phyloP scores from a whole-genome alignment of 768 basidiomycete species.

The Suillus decipiens region DNA sequence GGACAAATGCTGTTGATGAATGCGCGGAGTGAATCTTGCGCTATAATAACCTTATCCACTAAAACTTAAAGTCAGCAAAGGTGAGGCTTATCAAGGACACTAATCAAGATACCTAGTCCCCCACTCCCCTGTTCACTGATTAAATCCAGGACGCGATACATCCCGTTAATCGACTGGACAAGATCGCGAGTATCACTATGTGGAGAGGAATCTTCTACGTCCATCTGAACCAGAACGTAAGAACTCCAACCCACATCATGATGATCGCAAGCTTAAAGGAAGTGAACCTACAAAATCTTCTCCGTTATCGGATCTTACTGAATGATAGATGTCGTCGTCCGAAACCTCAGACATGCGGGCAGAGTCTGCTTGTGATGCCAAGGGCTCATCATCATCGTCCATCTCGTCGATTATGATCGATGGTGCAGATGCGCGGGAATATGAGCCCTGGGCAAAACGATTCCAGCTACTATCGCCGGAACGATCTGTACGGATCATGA shows the following conservation, averaged over 20 bases:
- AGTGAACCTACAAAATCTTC: slow-evolving; percentile 1
- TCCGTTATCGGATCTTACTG: not conserved
- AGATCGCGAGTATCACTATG: slow-evolving; percentile 25
- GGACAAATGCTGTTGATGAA: slow-evolving; percentile 53
- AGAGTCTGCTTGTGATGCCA: not conserved
- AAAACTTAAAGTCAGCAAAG: not conserved
- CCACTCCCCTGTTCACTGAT: slow-evolving; percentile 52
- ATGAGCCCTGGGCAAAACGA: slow-evolving; percentile 8
- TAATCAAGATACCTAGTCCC: slow-evolving; percentile 46
- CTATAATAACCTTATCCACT: slow-evolving; percentile 68
- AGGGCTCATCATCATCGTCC: slow-evolving; percentile 9
- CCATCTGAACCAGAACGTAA: slow-evolving; percentile 21
- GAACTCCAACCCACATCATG: slow-evolving; percentile 5
- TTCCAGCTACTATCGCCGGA: not conserved
- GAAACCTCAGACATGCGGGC: not conserved
- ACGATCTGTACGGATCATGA: slow-evolving; percentile 1
- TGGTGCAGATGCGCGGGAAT: slow-evolving; percentile 2
- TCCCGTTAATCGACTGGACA: slow-evolving; percentile 39
- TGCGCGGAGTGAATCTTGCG: slow-evolving; percentile 47
- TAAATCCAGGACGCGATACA: slow-evolving; percentile 56
- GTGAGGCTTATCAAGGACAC: too few species aligned
- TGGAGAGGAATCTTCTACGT: slow-evolving; percentile 12
- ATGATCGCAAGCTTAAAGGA: not conserved
- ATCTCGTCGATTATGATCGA: not conserved
- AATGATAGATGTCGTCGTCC: slow-evolving; percentile 3